Evolutionary conservation across 2,329 filamentous ascomycete genomes (phyloP).

Genomic region (Colletotrichum spinosum): DNA sequence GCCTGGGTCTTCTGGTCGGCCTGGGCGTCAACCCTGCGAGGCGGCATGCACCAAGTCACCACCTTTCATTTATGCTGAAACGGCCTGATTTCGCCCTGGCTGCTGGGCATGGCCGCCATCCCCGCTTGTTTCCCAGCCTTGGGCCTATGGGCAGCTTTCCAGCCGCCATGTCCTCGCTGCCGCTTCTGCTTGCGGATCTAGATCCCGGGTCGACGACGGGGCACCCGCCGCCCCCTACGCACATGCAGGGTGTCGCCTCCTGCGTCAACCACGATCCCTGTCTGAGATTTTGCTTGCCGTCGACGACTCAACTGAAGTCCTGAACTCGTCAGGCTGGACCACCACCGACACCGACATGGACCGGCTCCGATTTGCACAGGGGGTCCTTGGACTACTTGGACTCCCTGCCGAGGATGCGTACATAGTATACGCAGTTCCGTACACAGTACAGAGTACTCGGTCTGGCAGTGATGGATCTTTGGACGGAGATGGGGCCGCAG

Average conservation of each 20-base stretch:
- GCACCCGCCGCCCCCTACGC: conserved; percentile 8
- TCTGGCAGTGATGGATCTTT: not conserved
- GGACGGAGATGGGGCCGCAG: conserved; percentile 24
- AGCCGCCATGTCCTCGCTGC: conserved; percentile 23
- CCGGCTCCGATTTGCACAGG: conserved; percentile 31
- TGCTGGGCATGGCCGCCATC: conserved; percentile 24
- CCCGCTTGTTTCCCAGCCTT: conserved; percentile 28
- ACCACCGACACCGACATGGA: conserved; percentile 6
- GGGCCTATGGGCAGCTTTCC: conserved; percentile 35
- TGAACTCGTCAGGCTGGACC: too few relatives aligned
- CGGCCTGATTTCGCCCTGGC: conserved; percentile 30
- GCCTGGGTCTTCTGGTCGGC: not conserved
- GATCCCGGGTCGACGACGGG: conserved; percentile 14
- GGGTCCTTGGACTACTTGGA: conserved; percentile 5
- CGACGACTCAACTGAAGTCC: too few relatives aligned
- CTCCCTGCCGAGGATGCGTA: conserved; percentile 1
- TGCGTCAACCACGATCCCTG: conserved; percentile 27
- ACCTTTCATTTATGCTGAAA: conserved; percentile 37
- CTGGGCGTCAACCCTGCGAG: conserved; percentile 18
- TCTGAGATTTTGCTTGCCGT: not conserved
- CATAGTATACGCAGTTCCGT: too few relatives aligned
- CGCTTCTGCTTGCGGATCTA: conserved; percentile 11
- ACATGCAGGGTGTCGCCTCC: conserved; percentile 24
- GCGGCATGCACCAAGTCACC: conserved; percentile 31
- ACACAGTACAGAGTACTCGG: not conserved